Conservation (phyloP, 2,329 filamentous ascomycete genomes). For the Colletotrichum phormii region DNA sequence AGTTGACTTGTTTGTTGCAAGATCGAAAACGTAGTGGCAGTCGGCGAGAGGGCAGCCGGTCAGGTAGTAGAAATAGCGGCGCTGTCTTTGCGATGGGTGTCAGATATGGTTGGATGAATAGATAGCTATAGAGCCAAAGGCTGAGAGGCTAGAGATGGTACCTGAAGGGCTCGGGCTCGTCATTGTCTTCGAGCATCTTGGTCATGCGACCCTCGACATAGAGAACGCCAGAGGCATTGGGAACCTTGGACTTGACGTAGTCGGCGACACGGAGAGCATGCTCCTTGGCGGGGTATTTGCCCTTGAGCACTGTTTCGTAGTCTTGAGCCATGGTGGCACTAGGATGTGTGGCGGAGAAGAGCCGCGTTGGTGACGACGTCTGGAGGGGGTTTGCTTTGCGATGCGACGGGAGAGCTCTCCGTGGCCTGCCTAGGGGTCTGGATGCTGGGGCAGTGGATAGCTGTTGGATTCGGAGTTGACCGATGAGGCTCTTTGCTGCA, state of each 20-base stretch:
- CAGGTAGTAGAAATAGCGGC: constrained; percentile 94
- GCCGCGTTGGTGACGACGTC: not conserved
- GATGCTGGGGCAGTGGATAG: constrained; percentile 5
- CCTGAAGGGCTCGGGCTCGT: constrained; percentile 84
- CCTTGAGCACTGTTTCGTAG: constrained; percentile 66
- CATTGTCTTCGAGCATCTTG: constrained; percentile 88
- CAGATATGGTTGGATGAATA: not conserved
- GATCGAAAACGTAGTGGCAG: constrained; percentile 84
- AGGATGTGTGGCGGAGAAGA: constrained; percentile 11
- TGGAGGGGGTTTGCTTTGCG: not conserved
- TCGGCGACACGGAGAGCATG: constrained; percentile 88
- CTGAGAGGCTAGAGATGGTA: constrained; percentile 48
- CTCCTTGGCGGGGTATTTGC: constrained; percentile 84
- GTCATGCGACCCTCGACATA: constrained; percentile 90
- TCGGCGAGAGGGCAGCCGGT: constrained; percentile 87
- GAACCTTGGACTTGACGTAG: constrained; percentile 76
- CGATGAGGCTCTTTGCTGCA: constrained; percentile 1
- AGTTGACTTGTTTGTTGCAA: constrained; percentile 77
- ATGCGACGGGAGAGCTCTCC: not conserved
- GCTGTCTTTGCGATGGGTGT: constrained; percentile 69
- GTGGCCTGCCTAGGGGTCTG: constrained; percentile 6
- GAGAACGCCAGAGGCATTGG: constrained; percentile 76
- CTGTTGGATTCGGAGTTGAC: not conserved
- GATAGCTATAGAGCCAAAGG: not conserved
- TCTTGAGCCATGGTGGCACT: constrained; percentile 40